These are phyloP conservation scores for Beauveria rudraprayagi DNA, from an alignment of 2,329 filamentous ascomycete genomes.

Conservation along the genomic window DNA sequence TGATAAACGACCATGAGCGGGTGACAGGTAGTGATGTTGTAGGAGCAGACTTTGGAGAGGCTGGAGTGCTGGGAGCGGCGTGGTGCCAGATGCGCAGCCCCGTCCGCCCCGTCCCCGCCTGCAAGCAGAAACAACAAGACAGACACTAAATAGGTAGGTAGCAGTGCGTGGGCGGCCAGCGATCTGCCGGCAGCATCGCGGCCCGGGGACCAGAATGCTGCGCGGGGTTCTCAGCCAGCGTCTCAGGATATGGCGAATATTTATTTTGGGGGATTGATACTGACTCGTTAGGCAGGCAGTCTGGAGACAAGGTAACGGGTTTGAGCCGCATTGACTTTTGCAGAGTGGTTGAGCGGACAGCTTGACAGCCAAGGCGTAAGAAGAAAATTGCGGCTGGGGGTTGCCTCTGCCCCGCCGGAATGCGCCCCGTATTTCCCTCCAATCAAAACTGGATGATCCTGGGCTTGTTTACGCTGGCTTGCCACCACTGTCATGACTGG, in stretches of 20 bases:
- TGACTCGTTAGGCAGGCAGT: not conserved
- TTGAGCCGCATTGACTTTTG: not conserved
- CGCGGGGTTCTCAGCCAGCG: not conserved
- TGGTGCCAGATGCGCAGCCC: conserved; percentile 3
- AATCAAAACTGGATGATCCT: not conserved
- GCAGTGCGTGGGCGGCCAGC: not conserved
- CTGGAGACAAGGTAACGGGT: not conserved
- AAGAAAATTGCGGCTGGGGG: conserved; percentile 6
- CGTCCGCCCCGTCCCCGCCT: not conserved
- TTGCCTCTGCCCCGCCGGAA: conserved; percentile 7
- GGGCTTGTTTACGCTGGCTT: conserved; percentile 1
- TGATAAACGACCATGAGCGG: not conserved
- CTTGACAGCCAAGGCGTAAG: not conserved
- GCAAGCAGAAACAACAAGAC: conserved; percentile 5
- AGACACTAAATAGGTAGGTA: not conserved
- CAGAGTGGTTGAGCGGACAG: not conserved
- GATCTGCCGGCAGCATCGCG: conserved; percentile 4
- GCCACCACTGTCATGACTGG: conserved; percentile 3
- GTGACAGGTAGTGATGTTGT: conserved; percentile 4
- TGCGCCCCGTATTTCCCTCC: not conserved
- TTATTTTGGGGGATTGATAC: not conserved
- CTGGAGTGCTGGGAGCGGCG: not conserved
- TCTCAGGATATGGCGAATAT: conserved; percentile 4
- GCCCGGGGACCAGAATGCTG: not conserved
- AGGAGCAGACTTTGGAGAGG: conserved; percentile 2